These are phyloP conservation scores for Fistulinella prunicolor DNA, from an alignment of 768 basidiomycete genomes.

Conservation along the genomic window DNA sequence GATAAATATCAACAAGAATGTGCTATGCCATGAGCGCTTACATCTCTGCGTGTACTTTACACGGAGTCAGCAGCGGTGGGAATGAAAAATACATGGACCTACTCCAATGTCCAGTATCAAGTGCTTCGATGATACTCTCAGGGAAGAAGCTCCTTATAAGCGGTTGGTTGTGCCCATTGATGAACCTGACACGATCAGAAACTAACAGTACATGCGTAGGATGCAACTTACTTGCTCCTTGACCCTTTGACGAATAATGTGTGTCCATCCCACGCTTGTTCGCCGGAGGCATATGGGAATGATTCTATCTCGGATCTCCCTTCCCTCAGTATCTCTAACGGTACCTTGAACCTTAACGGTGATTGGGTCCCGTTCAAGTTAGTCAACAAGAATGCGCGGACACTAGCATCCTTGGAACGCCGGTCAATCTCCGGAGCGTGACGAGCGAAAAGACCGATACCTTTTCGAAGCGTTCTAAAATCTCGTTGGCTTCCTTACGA, in stretches of 20 bases:
- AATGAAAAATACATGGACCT: constrained; percentile 20
- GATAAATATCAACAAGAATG: neutral
- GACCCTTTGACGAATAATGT: constrained; percentile 76
- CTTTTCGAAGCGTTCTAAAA: constrained; percentile 59
- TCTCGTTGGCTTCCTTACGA: constrained; percentile 66
- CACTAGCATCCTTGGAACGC: constrained; percentile 56
- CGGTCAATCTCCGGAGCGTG: constrained; percentile 3
- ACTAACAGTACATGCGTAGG: neutral
- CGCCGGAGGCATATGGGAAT: constrained; percentile 69
- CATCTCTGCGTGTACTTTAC: constrained; percentile 77
- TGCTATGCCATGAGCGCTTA: constrained; percentile 23
- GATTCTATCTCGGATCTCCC: constrained; percentile 68
- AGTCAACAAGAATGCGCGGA: constrained; percentile 83
- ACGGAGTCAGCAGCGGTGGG: constrained; percentile 5
- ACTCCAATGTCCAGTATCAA: constrained; percentile 91
- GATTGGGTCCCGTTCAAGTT: constrained; percentile 53
- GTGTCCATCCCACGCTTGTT: constrained; percentile 52
- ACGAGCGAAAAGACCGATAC: constrained; percentile 36
- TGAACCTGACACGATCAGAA: constrained; percentile 47
- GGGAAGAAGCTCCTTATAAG: constrained; percentile 72
- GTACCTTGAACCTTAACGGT: constrained; percentile 65
- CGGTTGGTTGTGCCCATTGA: constrained; percentile 69
- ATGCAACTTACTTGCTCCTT: constrained; percentile 59
- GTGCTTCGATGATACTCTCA: constrained; percentile 50
- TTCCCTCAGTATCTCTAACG: constrained; percentile 60